Evolutionary conservation across 805 yeast genomes (phyloP).

Genomic region (Cyberlindnera mississippiensis): DNA sequence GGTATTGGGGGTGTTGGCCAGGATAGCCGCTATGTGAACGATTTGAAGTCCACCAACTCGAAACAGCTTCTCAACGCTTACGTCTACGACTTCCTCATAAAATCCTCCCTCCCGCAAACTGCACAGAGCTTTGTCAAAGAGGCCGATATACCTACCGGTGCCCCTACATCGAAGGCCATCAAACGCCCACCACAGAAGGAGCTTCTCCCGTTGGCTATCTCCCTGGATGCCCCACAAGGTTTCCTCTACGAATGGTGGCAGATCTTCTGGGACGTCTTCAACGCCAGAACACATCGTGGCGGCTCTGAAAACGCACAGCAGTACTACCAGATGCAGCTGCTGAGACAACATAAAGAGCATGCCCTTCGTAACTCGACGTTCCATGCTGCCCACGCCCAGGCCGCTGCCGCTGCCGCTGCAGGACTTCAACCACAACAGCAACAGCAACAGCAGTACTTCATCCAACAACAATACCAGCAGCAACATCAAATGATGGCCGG

Average conservation of each 20-base stretch:
- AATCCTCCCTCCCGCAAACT: slow-evolving; percentile 65
- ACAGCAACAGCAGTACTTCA: slow-evolving; percentile 2
- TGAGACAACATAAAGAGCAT: slow-evolving; percentile 58
- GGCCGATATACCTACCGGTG: slow-evolving; percentile 51
- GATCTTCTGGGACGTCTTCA: slow-evolving; percentile 90
- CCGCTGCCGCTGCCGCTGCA: slow-evolving; percentile 9
- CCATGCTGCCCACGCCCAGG: slow-evolving; percentile 36
- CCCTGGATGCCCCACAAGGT: slow-evolving; percentile 83
- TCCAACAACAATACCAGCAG: slow-evolving; percentile 8
- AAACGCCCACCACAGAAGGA: slow-evolving; percentile 32
- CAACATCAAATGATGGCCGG: slow-evolving; percentile 3
- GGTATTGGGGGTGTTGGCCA: slow-evolving; percentile 2
- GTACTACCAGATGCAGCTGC: slow-evolving; percentile 59
- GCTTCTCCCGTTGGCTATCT: slow-evolving; percentile 46
- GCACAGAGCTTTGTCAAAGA: slow-evolving; percentile 74
- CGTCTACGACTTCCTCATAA: slow-evolving; percentile 78
- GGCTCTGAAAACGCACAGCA: slow-evolving; percentile 63
- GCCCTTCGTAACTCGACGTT: slow-evolving; percentile 41
- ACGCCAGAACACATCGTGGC: slow-evolving; percentile 68
- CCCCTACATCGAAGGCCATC: slow-evolving; percentile 17
- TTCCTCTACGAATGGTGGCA: slow-evolving; percentile 95
- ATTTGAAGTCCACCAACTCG: slow-evolving; percentile 25
- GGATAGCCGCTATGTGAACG: slow-evolving; percentile 21
- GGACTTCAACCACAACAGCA: slow-evolving; percentile 6
- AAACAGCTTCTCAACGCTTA: slow-evolving; percentile 73